phyloP scores from a whole-genome alignment of 345 rosid genomes.

The Atalantia buxifolia region DNA sequence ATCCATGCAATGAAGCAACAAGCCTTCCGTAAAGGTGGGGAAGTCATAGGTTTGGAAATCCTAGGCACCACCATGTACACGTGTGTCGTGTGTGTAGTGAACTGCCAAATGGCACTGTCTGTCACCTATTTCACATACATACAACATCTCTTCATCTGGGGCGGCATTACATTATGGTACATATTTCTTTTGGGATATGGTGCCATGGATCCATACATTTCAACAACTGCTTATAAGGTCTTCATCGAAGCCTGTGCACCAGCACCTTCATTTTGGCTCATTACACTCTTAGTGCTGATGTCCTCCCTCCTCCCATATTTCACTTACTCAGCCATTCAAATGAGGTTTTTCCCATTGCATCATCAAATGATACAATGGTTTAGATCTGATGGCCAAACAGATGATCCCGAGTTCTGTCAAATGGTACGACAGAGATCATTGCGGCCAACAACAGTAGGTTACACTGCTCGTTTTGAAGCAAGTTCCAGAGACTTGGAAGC shows the following conservation, averaged over 20 bases:
- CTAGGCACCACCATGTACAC: constrained; percentile 93
- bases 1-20: constrained; percentile 58
- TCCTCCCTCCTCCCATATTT: constrained; percentile 70
- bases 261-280: constrained; percentile 70
- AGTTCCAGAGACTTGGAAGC: constrained; percentile 24
- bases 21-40: constrained; percentile 74
- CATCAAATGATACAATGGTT: constrained; percentile 97
- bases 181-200: constrained; percentile 87
- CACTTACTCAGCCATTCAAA: constrained; percentile 55
- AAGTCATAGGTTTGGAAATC: constrained; percentile 71
- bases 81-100: constrained; percentile 83
- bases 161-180: constrained; percentile 73
- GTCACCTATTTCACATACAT: constrained; percentile 81
- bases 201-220: constrained; percentile 63
- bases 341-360: constrained; percentile 79
- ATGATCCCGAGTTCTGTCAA: constrained; percentile 79
- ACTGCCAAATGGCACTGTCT: constrained; percentile 89
- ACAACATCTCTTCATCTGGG: constrained; percentile 94
- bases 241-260: constrained; percentile 88
- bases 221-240: constrained; percentile 79
- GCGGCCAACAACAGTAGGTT: constrained; percentile 75
- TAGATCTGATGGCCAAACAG: constrained; percentile 61
- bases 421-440: constrained; percentile 83
- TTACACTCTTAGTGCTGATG: constrained; percentile 53
- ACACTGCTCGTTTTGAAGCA: constrained; percentile 62